phyloP scores from a whole-genome alignment of 208 protist species.

The Acanthamoeba polyphaga region DNA sequence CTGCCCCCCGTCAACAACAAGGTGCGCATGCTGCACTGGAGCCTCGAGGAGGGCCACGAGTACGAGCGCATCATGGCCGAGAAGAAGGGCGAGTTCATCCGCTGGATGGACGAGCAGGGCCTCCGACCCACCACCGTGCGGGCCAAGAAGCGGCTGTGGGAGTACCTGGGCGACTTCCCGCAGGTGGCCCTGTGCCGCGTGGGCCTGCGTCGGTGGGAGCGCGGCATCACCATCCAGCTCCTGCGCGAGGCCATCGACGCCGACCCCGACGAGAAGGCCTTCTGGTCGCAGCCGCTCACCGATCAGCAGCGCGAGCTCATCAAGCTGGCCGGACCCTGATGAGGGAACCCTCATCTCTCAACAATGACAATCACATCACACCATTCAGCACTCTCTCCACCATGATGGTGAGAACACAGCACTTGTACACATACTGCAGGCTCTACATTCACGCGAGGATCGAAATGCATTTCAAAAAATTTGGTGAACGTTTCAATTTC shows the following conservation, averaged over 20 bases:
- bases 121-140: neutral
- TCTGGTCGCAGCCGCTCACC: slow-evolving; percentile 13
- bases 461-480: too few relatives aligned
- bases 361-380: too few relatives aligned
- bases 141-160: neutral
- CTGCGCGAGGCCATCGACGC: neutral
- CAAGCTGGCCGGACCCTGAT: neutral
- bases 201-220: neutral
- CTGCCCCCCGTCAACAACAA: neutral
- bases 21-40: neutral
- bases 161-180: neutral
- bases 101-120: neutral
- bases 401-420: too few relatives aligned
- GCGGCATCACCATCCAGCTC: neutral
- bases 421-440: too few relatives aligned
- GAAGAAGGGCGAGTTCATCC: slow-evolving; percentile 8
- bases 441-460: too few relatives aligned
- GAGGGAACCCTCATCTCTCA: too few relatives aligned
- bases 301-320: neutral
- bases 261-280: slow-evolving; percentile 3
- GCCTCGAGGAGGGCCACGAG: neutral
- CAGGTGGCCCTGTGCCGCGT: neutral
- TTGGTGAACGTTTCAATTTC: too few relatives aligned
- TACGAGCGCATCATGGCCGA: slow-evolving; percentile 1
- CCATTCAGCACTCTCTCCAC: too few relatives aligned